phyloP scores from a whole-genome alignment of 495 filamentous ascomycete species.

The Annulohypoxylon moriforme region DNA sequence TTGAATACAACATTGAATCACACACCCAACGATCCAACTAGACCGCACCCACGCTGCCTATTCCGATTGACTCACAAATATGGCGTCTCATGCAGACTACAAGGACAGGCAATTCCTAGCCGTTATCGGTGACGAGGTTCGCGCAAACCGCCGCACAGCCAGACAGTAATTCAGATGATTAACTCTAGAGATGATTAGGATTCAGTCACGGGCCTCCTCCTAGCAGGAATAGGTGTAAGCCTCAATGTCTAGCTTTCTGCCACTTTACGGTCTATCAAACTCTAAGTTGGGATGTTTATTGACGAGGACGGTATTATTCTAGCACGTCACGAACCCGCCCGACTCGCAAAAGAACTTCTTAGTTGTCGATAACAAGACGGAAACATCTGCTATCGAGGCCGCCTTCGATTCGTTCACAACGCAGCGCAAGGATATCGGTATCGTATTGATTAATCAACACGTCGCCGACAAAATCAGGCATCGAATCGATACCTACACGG shows the following conservation, averaged over 20 bases:
- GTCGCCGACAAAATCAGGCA: constrained; percentile 95
- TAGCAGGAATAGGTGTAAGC: constrained; percentile 94
- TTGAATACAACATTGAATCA: constrained; percentile 2
- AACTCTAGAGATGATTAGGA: constrained; percentile 65
- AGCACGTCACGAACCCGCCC: constrained; percentile 66
- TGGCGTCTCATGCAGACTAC: constrained; percentile 70
- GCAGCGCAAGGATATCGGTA: constrained; percentile 93
- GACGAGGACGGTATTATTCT: not conserved
- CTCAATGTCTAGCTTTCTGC: not conserved
- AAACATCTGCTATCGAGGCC: constrained; percentile 85
- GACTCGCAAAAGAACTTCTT: constrained; percentile 97
- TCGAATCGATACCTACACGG: constrained; percentile 77
- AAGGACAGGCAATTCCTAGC: constrained; percentile 96
- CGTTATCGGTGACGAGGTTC: constrained; percentile 97
- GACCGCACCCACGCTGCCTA: constrained; percentile 12
- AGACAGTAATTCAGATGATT: constrained; percentile 26
- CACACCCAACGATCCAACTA: constrained; percentile 11
- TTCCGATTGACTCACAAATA: constrained; percentile 51
- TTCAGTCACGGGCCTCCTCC: constrained; percentile 91
- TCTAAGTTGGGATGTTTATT: constrained; percentile 27
- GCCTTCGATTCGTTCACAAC: constrained; percentile 90
- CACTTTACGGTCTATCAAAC: constrained; percentile 2
- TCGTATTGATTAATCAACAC: constrained; percentile 97
- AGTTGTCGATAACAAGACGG: constrained; percentile 93
- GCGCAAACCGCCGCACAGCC: constrained; percentile 14